These are phyloP conservation scores for Allomyces javanicus DNA, from an alignment of 192 early-diverging fungal species.

Conservation along the genomic window DNA sequence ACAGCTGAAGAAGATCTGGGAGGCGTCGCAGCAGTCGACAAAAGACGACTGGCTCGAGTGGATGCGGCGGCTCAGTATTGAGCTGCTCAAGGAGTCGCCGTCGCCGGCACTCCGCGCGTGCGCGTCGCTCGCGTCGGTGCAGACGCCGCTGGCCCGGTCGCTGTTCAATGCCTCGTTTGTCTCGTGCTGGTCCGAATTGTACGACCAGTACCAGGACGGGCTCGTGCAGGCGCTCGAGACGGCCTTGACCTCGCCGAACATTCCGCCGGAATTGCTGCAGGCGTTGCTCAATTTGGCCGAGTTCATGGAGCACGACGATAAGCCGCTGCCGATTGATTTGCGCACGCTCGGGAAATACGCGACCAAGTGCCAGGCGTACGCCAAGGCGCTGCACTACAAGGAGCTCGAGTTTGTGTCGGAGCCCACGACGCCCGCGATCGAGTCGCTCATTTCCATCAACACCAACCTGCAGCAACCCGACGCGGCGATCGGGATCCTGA, in stretches of 20 bases:
- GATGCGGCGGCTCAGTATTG: slow-evolving; percentile 73
- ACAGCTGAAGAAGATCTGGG: slow-evolving; percentile 68
- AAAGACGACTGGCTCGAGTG: slow-evolving; percentile 91
- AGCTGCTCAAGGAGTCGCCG: slow-evolving; percentile 89
- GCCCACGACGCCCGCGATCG: slow-evolving; percentile 63
- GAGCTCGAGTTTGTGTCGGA: slow-evolving; percentile 81
- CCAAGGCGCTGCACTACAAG: slow-evolving; percentile 97
- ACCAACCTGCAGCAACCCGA: slow-evolving; percentile 88
- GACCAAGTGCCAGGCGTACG: slow-evolving; percentile 79
- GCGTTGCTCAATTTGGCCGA: slow-evolving; percentile 83
- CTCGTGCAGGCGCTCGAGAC: slow-evolving; percentile 59
- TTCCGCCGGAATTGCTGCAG: slow-evolving; percentile 79
- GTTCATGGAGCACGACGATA: slow-evolving; percentile 98
- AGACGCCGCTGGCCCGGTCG: slow-evolving; percentile 58
- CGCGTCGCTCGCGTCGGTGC: slow-evolving; percentile 55
- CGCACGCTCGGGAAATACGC: slow-evolving; percentile 73
- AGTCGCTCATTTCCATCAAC: slow-evolving; percentile 82
- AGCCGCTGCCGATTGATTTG: slow-evolving; percentile 82
- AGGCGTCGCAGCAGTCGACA: slow-evolving; percentile 64
- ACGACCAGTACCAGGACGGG: slow-evolving; percentile 78
- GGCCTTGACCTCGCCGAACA: slow-evolving; percentile 56
- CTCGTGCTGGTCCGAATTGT: slow-evolving; percentile 82
- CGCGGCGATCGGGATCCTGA: slow-evolving; percentile 85
- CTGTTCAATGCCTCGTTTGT: slow-evolving; percentile 96
- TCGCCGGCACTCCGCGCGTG: slow-evolving; percentile 85